Evolutionary conservation across 225 moss, liverwort and hornwort genomes (phyloP).

Genomic region (Thuidium tamariscinum): DNA sequence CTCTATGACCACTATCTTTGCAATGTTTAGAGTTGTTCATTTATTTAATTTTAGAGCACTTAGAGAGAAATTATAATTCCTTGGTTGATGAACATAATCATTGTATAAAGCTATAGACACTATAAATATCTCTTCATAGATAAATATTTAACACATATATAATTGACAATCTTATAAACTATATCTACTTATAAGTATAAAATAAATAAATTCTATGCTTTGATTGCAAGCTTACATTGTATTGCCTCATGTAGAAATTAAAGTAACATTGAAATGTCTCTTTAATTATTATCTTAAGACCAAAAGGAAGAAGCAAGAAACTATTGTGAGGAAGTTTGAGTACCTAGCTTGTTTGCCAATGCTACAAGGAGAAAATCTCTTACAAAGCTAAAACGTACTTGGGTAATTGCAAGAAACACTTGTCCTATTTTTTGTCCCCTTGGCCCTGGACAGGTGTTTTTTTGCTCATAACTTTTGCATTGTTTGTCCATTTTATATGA

Average conservation of each 20-base stretch:
- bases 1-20: background rate
- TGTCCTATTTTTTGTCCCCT: too few species aligned
- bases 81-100: background rate
- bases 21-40: background rate
- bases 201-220: background rate
- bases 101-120: background rate
- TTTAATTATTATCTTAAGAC: rapidly evolving
- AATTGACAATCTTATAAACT: background rate
- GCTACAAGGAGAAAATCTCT: rapidly evolving
- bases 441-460: too few species aligned
- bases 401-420: too few species aligned
- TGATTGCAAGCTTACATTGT: background rate
- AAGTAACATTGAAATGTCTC: background rate
- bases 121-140: background rate
- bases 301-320: background rate
- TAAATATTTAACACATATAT: background rate
- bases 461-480: too few species aligned
- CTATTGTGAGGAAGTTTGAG: background rate
- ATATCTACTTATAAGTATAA: rapidly evolving
- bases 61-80: background rate
- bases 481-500: too few species aligned
- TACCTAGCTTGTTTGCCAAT: background rate
- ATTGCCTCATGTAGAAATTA: background rate
- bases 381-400: background rate
- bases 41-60: background rate